Conservation (phyloP, 75 land plant genomes). For the Selaginella moellendorffii region DNA sequence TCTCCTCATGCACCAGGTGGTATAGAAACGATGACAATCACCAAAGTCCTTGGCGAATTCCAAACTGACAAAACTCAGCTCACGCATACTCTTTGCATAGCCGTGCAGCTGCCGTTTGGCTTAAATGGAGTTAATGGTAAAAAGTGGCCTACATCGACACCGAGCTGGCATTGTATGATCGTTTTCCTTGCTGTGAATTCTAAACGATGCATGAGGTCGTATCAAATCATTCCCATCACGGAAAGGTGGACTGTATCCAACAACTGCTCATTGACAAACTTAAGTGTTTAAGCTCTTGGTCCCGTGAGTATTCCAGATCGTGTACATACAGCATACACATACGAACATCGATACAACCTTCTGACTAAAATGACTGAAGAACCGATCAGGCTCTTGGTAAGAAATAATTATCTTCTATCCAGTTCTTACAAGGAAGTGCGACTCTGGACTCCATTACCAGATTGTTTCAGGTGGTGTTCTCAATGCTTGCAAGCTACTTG, state of each 20-base stretch:
- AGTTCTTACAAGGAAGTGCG: too few relatives aligned
- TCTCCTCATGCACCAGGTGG: neutral
- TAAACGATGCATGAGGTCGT: conserved; percentile 38
- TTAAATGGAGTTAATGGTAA: too few relatives aligned
- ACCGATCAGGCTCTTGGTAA: conserved; percentile 91
- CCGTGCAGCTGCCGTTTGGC: too few relatives aligned
- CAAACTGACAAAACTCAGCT: too few relatives aligned
- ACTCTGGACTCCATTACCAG: too few relatives aligned
- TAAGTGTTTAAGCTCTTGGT: conserved; percentile 24
- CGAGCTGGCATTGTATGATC: conserved; percentile 82
- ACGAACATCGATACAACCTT: conserved; percentile 85
- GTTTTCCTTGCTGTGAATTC: neutral
- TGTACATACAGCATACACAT: conserved; percentile 94
- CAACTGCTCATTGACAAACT: conserved; percentile 96
- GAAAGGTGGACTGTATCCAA: conserved; percentile 84
- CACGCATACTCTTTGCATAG: too few relatives aligned
- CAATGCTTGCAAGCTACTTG: too few relatives aligned
- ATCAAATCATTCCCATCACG: conserved; percentile 74
- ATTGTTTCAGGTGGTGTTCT: conserved; percentile 87
- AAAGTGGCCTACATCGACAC: too few relatives aligned
- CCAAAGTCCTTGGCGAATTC: too few relatives aligned
- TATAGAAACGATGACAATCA: neutral
- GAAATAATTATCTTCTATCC: neutral
- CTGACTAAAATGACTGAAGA: conserved; percentile 89
- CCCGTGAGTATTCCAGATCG: conserved; percentile 45